Conservation (phyloP, 106 monocot genomes). For the Agapanthus africanus region DNA sequence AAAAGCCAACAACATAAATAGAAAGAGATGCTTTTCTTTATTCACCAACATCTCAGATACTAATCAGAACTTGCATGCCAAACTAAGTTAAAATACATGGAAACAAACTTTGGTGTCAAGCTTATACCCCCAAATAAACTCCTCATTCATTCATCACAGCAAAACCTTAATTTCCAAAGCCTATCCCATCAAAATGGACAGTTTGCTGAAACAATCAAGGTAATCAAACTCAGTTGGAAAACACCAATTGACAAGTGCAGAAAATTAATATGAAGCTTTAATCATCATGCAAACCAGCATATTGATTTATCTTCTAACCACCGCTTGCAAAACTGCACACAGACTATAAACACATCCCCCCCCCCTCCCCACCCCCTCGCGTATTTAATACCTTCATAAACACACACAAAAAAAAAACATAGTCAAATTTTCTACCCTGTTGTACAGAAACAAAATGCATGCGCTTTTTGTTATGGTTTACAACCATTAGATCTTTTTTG, state of each 20-base stretch:
- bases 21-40: slow-evolving; percentile 11
- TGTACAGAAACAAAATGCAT: too few relatives aligned
- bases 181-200: slow-evolving; percentile 19
- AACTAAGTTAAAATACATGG: not conserved
- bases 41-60: slow-evolving; percentile 1
- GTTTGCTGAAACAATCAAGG: slow-evolving; percentile 30
- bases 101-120: slow-evolving; percentile 24
- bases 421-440: not conserved
- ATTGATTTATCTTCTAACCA: not conserved
- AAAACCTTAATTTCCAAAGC: not conserved
- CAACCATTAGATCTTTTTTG: not conserved
- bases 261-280: not conserved
- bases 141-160: not conserved
- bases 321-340: too few relatives aligned
- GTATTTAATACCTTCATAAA: not conserved
- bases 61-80: slow-evolving; percentile 17
- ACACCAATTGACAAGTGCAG: not conserved
- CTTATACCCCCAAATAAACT: slow-evolving; percentile 10
- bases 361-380: too few relatives aligned
- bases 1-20: slow-evolving; percentile 1
- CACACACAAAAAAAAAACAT: not conserved
- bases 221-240: not conserved
- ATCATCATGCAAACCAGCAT: not conserved
- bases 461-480: not conserved
- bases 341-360: too few relatives aligned